Conservation (phyloP, 1,284 basidiomycete species). For the Rhodotorula sp. region DNA sequence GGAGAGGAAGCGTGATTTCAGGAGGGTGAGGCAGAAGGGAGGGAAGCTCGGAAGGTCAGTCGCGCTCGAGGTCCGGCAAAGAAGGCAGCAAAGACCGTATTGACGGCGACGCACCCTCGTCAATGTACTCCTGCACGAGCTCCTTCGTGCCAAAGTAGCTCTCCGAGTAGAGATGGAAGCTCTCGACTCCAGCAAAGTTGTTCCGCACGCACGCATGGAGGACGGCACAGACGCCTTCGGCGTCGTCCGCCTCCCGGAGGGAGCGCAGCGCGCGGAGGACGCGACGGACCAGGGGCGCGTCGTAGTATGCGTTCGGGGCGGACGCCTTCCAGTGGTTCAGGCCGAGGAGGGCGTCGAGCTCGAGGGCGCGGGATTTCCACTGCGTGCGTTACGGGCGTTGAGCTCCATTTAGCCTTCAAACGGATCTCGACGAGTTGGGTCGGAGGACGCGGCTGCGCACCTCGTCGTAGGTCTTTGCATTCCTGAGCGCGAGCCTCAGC, state of each 20-base stretch:
- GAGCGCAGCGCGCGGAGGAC: conserved; percentile 66
- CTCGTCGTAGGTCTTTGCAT: conserved; percentile 68
- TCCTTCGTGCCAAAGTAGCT: conserved; percentile 87
- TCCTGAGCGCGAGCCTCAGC: conserved; percentile 72
- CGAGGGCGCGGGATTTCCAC: conserved; percentile 80
- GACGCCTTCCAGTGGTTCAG: conserved; percentile 83
- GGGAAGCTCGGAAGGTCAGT: too few species aligned
- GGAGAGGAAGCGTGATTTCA: background rate
- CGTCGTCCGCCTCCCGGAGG: conserved; percentile 71
- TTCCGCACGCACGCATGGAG: conserved; percentile 87
- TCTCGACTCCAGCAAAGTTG: conserved; percentile 95
- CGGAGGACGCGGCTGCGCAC: background rate
- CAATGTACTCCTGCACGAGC: conserved; percentile 80
- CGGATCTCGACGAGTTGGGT: background rate
- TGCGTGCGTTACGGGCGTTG: conserved; percentile 55
- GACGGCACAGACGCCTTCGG: conserved; percentile 80
- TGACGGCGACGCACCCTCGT: conserved; percentile 65
- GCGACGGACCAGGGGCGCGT: conserved; percentile 76
- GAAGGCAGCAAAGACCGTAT: background rate
- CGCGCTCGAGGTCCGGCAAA: too few species aligned
- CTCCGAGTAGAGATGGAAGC: conserved; percentile 76
- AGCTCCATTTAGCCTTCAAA: too few species aligned
- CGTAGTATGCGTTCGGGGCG: conserved; percentile 85
- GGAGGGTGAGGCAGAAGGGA: background rate
- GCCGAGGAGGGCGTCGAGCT: conserved; percentile 73